A percentile compares a stretch with the other conserved stretches of the same genome.
Evolutionary conservation across 2,329 filamentous ascomycete genomes (phyloP).

Genomic region (Aureobasidium sp.): DNA sequence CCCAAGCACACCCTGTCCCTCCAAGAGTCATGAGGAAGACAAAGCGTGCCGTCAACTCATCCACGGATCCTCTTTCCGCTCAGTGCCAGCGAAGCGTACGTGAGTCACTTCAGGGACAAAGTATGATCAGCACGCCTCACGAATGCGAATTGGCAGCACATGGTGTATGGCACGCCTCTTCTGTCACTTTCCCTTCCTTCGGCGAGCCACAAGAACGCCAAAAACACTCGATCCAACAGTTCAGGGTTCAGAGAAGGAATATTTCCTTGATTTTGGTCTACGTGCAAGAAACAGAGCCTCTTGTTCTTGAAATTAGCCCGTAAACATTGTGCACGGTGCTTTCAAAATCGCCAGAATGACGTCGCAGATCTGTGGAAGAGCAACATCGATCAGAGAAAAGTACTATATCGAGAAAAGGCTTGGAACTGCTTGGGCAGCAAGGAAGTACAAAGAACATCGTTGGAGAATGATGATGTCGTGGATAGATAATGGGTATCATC

Average conservation of each 20-base stretch:
- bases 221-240: background rate
- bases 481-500: background rate
- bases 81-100: background rate
- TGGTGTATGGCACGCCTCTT: background rate
- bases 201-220: background rate
- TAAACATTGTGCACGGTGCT: background rate
- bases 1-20: background rate
- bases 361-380: background rate
- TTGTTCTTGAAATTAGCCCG: background rate
- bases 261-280: background rate
- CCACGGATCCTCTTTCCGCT: background rate
- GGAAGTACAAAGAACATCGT: background rate
- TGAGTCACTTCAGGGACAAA: background rate
- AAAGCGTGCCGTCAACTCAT: background rate
- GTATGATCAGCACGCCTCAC: background rate
- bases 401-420: background rate
- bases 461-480: background rate
- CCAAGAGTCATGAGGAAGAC: background rate
- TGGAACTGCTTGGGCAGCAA: conserved; percentile 1
- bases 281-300: background rate
- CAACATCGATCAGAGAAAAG: background rate
- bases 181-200: background rate
- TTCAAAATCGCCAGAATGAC: background rate
- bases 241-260: background rate
- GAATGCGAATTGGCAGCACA: background rate